Base-by-base conservation (phyloP, 2,329 filamentous ascomycete species). In the Proliferodiscus dingleyae region DNA sequence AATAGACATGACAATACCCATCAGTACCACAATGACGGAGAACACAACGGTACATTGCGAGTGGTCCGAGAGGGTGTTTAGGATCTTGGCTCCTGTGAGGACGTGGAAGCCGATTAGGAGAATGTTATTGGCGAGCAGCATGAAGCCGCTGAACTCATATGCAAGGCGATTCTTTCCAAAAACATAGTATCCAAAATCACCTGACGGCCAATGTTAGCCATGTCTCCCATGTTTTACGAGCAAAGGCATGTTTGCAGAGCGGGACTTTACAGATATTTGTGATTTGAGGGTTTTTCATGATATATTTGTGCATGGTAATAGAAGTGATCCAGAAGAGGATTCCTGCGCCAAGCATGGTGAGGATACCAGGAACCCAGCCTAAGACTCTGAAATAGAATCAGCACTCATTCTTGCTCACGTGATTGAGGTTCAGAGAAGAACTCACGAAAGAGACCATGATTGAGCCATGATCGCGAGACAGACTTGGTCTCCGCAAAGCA, bases 381-480 rank as follows among this genome's bases (percentile, higher is more conserved):
- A 72, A 53, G n/a, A 72, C 69, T 33, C 63, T 66, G 34, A 16
- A 43, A 9, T 23, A 23, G 46, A 42, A 18, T 49, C 16, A 48
- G 43, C 18, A 32, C 44, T 15, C 24, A 41, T 19, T 4, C 9
- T 13, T 6, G n/a, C 32, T 24, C 40, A 32, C 13, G 6, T 19
- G 28, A 18, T 18, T 4, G 9, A 22, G 33, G 24, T 21, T 43
- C 2, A 18, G 37, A 18, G 8, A 19, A 29, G 15, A 33, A 63
- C 65, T 56, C 55, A 69, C 66, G 67, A 71, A 10, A 73, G 64
- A 22, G 70, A 72, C 71, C 71, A 74, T 5, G 70, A 66, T 53
- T 74, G 71, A 23, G 71, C 71, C 71, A 73, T 74, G 52, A 74
- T 73, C 22, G 71, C 71, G 4, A 74, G 59, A 57, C 71, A 74